Conservation (phyloP, 2,329 filamentous ascomycete genomes). For the Drechslerella dactyloides region DNA sequence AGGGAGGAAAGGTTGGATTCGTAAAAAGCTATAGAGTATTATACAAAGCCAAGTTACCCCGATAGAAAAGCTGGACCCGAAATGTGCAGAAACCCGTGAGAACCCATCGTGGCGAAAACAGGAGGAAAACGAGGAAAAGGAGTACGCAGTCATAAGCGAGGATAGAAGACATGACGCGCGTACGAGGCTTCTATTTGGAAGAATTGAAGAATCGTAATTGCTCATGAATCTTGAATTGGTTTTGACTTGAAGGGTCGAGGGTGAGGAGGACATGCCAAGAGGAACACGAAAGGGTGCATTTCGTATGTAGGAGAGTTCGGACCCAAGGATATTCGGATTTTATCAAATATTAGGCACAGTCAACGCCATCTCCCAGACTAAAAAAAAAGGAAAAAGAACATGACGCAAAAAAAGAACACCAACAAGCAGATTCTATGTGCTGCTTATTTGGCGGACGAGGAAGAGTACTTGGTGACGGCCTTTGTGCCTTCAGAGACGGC, state of each 20-base stretch:
- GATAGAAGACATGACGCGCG: slow-evolving; percentile 43
- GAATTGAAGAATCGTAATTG: slow-evolving; percentile 38
- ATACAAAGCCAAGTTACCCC: slow-evolving; percentile 50
- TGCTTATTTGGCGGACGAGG: slow-evolving; percentile 86
- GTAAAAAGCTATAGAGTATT: slow-evolving; percentile 48
- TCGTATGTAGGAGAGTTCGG: slow-evolving; percentile 28
- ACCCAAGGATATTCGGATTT: slow-evolving; percentile 49
- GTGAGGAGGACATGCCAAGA: slow-evolving; percentile 29
- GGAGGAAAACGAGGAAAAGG: slow-evolving; percentile 22
- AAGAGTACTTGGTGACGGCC: slow-evolving; percentile 99
- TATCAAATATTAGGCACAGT: slow-evolving; percentile 55
- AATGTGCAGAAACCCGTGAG: slow-evolving; percentile 45
- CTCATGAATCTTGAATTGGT: slow-evolving; percentile 40
- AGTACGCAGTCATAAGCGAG: slow-evolving; percentile 47
- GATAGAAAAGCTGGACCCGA: slow-evolving; percentile 44
- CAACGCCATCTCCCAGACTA: slow-evolving; percentile 58
- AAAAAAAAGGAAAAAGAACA: slow-evolving; percentile 60
- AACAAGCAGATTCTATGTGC: slow-evolving; percentile 57
- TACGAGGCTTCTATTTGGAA: slow-evolving; percentile 46
- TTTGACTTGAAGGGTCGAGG: slow-evolving; percentile 32
- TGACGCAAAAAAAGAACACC: slow-evolving; percentile 63
- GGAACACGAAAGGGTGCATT: slow-evolving; percentile 22
- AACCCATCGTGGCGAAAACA: slow-evolving; percentile 51
- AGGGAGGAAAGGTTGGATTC: slow-evolving; percentile 51
- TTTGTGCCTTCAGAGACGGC: slow-evolving; percentile 99